These are phyloP conservation scores for Hondaea fermentalgiana DNA, from an alignment of 108 stramenopile genomes.

Conservation along the genomic window DNA sequence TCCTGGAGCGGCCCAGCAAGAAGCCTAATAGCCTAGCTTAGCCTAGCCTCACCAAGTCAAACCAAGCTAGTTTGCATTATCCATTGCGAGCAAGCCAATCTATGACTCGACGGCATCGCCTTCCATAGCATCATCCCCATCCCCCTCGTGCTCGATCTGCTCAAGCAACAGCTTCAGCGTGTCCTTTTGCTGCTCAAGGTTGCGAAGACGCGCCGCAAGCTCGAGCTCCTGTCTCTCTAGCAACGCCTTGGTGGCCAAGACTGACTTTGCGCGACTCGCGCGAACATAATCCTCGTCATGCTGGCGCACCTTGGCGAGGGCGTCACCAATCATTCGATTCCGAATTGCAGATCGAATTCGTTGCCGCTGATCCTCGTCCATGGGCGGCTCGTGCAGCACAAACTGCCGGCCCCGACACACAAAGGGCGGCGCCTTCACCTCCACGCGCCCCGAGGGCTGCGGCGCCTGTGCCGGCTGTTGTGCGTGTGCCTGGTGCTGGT, in stretches of 20 bases:
- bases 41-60: too few species aligned
- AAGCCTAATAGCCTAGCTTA: too few species aligned
- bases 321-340: not conserved
- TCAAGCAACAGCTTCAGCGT: not conserved
- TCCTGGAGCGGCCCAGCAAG: too few species aligned
- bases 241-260: not conserved
- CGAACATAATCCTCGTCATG: not conserved
- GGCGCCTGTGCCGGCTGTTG: not conserved
- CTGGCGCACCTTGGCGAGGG: not conserved
- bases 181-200: not conserved
- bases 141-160: not conserved
- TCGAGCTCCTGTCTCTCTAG: not conserved
- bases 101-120: too few species aligned
- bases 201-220: not conserved
- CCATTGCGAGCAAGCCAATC: too few species aligned
- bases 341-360: not conserved
- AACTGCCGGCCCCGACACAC: not conserved
- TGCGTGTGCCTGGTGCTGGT: not conserved
- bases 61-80: too few species aligned
- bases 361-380: not conserved
- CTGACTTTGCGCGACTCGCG: not conserved
- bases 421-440: constrained; percentile 8
- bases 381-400: not conserved
- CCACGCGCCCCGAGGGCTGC: not conserved
- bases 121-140: not conserved